Conservation (phyloP, 2,329 filamentous ascomycete genomes). For the Eutypella sp. region DNA sequence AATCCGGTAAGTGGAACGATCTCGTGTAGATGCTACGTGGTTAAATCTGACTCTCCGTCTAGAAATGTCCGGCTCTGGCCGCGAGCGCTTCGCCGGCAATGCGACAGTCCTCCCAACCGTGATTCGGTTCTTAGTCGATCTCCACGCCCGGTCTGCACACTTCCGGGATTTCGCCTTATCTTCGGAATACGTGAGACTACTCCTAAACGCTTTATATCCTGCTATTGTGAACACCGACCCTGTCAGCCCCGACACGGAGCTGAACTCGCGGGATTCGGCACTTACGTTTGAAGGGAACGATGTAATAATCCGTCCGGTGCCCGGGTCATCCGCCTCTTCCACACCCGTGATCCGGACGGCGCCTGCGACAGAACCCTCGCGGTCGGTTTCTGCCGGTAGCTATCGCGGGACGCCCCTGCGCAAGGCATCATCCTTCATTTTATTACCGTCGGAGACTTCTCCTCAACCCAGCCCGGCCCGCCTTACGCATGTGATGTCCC, state of each 20-base stretch:
- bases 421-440: slow-evolving; percentile 84
- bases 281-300: slow-evolving; percentile 83
- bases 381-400: slow-evolving; percentile 29
- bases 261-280: slow-evolving; percentile 76
- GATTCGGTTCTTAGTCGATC: slow-evolving; percentile 71
- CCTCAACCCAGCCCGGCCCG: slow-evolving; percentile 56
- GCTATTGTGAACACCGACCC: slow-evolving; percentile 81
- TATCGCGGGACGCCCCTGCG: slow-evolving; percentile 59
- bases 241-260: slow-evolving; percentile 76
- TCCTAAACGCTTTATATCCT: slow-evolving; percentile 79
- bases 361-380: slow-evolving; percentile 46
- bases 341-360: slow-evolving; percentile 71
- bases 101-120: slow-evolving; percentile 68
- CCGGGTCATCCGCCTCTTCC: slow-evolving; percentile 50
- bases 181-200: slow-evolving; percentile 75
- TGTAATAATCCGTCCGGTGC: slow-evolving; percentile 74
- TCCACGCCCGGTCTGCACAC: slow-evolving; percentile 68
- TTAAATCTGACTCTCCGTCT: slow-evolving; percentile 13
- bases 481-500: slow-evolving; percentile 58
- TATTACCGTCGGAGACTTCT: slow-evolving; percentile 68
- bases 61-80: slow-evolving; percentile 38
- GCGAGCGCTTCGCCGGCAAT: slow-evolving; percentile 50
- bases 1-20: slow-evolving; percentile 38
- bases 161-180: slow-evolving; percentile 79
- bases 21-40: slow-evolving; percentile 1